Percentiles rank a stretch among this genome's conserved stretches.
Evolutionary conservation across 2,329 filamentous ascomycete genomes (phyloP).

Genomic region (Chrysoporthe cubensis): DNA sequence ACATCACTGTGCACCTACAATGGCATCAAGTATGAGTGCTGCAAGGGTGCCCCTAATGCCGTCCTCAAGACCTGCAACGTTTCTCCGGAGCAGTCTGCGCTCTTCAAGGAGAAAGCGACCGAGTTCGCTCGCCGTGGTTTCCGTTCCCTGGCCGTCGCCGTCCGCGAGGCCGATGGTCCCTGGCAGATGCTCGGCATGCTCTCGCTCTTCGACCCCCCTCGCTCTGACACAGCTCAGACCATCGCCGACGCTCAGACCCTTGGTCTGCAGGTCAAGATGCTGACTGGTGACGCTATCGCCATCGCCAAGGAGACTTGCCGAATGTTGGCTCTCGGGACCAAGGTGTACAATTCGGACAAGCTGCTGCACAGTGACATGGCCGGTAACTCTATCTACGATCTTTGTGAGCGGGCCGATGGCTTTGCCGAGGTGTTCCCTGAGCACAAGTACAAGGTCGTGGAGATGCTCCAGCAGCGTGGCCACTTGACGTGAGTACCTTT

Average conservation of each 20-base stretch:
- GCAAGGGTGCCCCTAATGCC: conserved; percentile 78
- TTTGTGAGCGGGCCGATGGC: conserved; percentile 75
- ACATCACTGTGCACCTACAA: conserved; percentile 71
- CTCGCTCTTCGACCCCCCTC: conserved; percentile 80
- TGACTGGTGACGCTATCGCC: conserved; percentile 79
- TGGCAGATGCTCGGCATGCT: conserved; percentile 78
- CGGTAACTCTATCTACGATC: conserved; percentile 74
- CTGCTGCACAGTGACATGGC: conserved; percentile 76
- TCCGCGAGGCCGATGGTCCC: conserved; percentile 75
- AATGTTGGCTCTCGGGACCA: conserved; percentile 78
- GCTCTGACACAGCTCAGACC: conserved; percentile 78
- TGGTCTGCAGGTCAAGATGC: conserved; percentile 79
- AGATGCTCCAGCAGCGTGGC: conserved; percentile 68
- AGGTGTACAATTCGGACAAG: conserved; percentile 80
- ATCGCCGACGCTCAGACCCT: conserved; percentile 77
- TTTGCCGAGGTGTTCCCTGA: conserved; percentile 77
- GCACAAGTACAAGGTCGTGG: conserved; percentile 77
- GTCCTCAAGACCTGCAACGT: conserved; percentile 72
- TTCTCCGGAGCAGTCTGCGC: conserved; percentile 64
- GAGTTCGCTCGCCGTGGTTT: conserved; percentile 81
- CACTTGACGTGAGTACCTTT: conserved; percentile 20
- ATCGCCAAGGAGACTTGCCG: conserved; percentile 84
- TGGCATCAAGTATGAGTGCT: conserved; percentile 71
- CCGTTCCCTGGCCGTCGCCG: conserved; percentile 77
- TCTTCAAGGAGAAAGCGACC: conserved; percentile 73